A percentile compares a stretch with the other conserved stretches of the same genome.
Conservation (phyloP, 2,329 filamentous ascomycete species). For the Triangularia setosa region DNA sequence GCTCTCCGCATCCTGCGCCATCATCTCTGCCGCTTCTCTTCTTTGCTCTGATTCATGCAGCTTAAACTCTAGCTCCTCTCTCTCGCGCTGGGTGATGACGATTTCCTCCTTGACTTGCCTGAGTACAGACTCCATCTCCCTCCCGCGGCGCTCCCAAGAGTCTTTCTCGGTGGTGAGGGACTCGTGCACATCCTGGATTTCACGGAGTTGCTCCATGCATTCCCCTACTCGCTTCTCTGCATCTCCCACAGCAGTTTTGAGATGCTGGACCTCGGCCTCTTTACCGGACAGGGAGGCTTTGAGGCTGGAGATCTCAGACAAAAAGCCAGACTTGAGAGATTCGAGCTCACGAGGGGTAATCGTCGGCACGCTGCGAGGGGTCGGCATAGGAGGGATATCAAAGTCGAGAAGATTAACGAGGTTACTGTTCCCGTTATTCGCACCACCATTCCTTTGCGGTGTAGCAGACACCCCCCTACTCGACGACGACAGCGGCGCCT, state of each 20-base stretch:
- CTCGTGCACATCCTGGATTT: constrained; percentile 68
- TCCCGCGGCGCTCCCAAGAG: constrained; percentile 77
- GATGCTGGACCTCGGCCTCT: constrained; percentile 82
- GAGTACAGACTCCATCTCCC: constrained; percentile 80
- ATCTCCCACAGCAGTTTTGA: constrained; percentile 83
- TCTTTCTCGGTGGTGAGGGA: constrained; percentile 70
- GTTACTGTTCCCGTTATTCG: constrained; percentile 31
- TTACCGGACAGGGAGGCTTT: constrained; percentile 88
- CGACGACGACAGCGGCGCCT: constrained; percentile 36
- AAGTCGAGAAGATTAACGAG: constrained; percentile 76
- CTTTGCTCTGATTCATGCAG: constrained; percentile 74
- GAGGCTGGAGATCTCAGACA: constrained; percentile 91
- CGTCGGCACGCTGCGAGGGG: constrained; percentile 83
- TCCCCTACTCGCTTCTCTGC: constrained; percentile 90
- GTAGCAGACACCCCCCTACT: constrained; percentile 33
- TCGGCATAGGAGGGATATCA: constrained; percentile 89
- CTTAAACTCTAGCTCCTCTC: constrained; percentile 71
- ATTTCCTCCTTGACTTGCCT: constrained; percentile 80
- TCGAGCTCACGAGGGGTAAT: constrained; percentile 92
- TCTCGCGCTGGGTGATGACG: constrained; percentile 70
- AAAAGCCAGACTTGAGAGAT: constrained; percentile 81
- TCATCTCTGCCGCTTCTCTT: constrained; percentile 68
- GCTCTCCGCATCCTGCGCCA: constrained; percentile 71
- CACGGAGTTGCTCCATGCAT: constrained; percentile 76
- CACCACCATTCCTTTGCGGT: constrained; percentile 37